These are phyloP conservation scores for Pterulicium gracile DNA, from an alignment of 1,284 basidiomycete species.

Conservation along the genomic window DNA sequence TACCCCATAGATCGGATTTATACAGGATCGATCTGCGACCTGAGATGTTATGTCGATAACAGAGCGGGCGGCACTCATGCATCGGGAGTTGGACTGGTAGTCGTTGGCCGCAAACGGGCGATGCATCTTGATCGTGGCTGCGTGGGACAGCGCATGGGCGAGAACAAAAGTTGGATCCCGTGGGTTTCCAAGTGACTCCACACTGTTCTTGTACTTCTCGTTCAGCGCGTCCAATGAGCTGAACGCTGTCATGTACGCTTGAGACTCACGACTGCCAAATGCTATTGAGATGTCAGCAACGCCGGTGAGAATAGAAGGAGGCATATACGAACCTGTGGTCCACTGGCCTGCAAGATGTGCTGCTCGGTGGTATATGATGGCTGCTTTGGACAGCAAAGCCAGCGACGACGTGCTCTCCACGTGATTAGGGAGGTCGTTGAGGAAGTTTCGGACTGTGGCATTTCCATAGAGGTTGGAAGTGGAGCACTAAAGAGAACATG, in stretches of 20 bases:
- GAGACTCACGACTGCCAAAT: constrained; percentile 18
- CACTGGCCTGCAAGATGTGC: constrained; percentile 29
- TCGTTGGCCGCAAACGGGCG: constrained; percentile 27
- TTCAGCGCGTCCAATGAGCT: constrained; percentile 28
- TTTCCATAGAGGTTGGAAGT: constrained; percentile 20
- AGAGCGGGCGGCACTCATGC: constrained; percentile 27
- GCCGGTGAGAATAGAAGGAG: not conserved
- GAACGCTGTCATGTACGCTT: constrained; percentile 25
- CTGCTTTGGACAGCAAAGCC: constrained; percentile 23
- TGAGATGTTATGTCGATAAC: constrained; percentile 26
- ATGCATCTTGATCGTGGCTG: constrained; percentile 32
- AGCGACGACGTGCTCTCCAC: constrained; percentile 18
- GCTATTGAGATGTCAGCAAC: constrained; percentile 6
- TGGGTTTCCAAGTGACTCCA: no score
- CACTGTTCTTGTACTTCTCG: no score
- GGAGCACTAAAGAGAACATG: constrained; percentile 5
- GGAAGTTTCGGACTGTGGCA: constrained; percentile 25
- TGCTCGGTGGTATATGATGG: constrained; percentile 30
- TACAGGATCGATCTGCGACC: constrained; percentile 23
- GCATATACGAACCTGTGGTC: constrained; percentile 25
- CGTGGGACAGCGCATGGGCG: constrained; percentile 28
- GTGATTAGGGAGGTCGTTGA: constrained; percentile 15
- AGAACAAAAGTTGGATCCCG: constrained; percentile 23
- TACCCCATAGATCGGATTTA: constrained; percentile 39
- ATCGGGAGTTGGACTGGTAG: constrained; percentile 25